Evolutionary conservation across 352 stramenopile genomes (phyloP), one percentile per base, ranked within the genome.

Genomic region (Globisporangium iwayamae): DNA sequence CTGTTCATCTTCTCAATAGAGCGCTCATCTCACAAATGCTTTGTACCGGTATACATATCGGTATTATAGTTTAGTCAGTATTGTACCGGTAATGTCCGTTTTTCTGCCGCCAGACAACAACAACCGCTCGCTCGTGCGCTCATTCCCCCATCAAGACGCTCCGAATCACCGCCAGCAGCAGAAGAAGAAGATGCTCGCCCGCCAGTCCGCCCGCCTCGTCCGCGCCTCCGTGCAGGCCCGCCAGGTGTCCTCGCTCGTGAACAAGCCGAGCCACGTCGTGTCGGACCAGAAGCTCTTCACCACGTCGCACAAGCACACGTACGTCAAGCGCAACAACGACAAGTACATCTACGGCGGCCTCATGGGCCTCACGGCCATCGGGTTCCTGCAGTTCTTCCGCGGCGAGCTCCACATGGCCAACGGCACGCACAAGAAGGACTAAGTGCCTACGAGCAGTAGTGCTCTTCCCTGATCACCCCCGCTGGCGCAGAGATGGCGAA

Each of bases 351-450:
- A 76, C 56, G 38, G 25, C 8, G 69, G 22, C 28, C 75, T 93
- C 59, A 56, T 86, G 28, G 55, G 63, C n/a, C 65, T 70, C 57
- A 78, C 79, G 22, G 80, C 48, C 58, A 11, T 93, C 36, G 83
- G 83, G 52, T 78, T 90, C 51, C 41, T 77, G 63, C 81, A 91
- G 70, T 74, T 75, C 51, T 45, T 88, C 60, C 76, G 75, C 45
- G 83, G 83, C n/a, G 81, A 90, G 68, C 52, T 86, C 61, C 78
- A 67, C 76, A 93, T 93, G 83, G 78, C 75, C 70, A 86, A 71
- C 41, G 82, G 82, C 60, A 76, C 66, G 28, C 64, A 70, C 73
- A 92, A 92, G 78, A 89, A 89, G 67, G 76, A 90, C 28, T 89
- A 85, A 87, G 60, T 66, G 8, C 18, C 8, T 25, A 18, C n/a